A percentile compares a stretch with the other conserved stretches of the same genome.
Evolutionary conservation across 2,329 filamentous ascomycete genomes (phyloP).

Genomic region (Calycina marina): DNA sequence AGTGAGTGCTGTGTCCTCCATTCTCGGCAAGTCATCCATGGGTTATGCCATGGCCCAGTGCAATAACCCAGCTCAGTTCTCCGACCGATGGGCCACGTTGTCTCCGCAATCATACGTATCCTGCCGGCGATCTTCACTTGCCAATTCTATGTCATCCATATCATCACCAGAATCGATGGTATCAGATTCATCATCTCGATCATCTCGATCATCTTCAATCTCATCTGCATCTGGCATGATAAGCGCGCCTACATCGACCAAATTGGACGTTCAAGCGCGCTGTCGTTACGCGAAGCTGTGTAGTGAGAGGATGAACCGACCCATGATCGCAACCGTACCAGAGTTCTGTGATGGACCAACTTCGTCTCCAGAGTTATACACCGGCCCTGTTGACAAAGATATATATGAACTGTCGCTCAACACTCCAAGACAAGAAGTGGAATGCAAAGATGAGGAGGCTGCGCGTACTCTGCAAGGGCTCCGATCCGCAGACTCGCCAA

Average conservation of each 20-base stretch:
- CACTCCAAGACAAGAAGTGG: conserved; percentile 31
- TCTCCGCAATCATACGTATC: conserved; percentile 37
- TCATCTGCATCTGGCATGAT: conserved; percentile 46
- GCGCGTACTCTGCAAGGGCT: conserved; percentile 45
- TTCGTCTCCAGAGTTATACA: conserved; percentile 43
- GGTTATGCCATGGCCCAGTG: conserved; percentile 44
- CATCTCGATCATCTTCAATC: conserved; percentile 50
- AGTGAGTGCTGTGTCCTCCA: conserved; percentile 36
- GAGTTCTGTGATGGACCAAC: conserved; percentile 38
- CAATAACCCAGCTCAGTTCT: conserved; percentile 31
- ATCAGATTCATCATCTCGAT: conserved; percentile 39
- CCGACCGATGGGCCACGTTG: conserved; percentile 38
- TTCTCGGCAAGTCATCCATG: conserved; percentile 42
- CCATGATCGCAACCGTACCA: conserved; percentile 40
- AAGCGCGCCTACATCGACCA: conserved; percentile 41
- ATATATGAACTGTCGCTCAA: conserved; percentile 34
- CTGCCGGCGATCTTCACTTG: conserved; percentile 45
- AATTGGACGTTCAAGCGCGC: conserved; percentile 47
- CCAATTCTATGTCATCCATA: conserved; percentile 45
- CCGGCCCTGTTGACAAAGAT: conserved; percentile 35
- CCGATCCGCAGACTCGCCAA: conserved; percentile 24
- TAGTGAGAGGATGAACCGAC: conserved; percentile 39
- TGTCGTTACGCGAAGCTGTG: conserved; percentile 44
- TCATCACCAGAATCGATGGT: conserved; percentile 56
- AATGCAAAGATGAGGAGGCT: conserved; percentile 33